phyloP scores from a whole-genome alignment of 1,284 basidiomycete genomes.

The Phellopilus nigrolimitatus region DNA sequence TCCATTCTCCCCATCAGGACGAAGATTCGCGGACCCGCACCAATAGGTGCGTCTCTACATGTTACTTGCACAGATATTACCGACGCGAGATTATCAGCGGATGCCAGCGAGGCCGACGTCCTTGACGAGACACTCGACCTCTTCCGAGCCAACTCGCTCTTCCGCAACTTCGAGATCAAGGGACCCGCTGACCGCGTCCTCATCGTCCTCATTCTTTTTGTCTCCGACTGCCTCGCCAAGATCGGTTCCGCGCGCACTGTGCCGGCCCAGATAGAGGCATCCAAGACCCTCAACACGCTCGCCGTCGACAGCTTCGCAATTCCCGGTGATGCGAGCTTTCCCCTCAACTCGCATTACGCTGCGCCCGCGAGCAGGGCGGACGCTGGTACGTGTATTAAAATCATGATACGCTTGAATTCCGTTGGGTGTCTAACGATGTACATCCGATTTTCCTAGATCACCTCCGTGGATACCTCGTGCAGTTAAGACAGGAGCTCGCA shows the following conservation, averaged over 20 bases:
- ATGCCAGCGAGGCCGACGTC: conserved; percentile 80
- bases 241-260: conserved; percentile 64
- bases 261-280: conserved; percentile 80
- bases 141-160: conserved; percentile 98
- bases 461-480: conserved; percentile 86
- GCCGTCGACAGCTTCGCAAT: conserved; percentile 91
- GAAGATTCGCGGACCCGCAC: conserved; percentile 88
- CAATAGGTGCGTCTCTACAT: conserved; percentile 52
- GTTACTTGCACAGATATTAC: conserved; percentile 15
- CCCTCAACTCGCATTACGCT: conserved; percentile 90
- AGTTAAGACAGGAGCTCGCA: conserved; percentile 90
- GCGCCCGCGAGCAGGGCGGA: conserved; percentile 75
- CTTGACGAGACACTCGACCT: conserved; percentile 96
- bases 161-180: conserved; percentile 99
- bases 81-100: conserved; percentile 44
- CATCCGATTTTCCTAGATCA: conserved; percentile 50
- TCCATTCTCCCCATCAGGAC: conserved; percentile 89
- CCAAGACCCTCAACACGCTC: conserved; percentile 85
- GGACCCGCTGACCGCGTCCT: conserved; percentile 93
- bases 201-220: conserved; percentile 97
- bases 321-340: conserved; percentile 95
- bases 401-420: not conserved
- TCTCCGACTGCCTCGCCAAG: conserved; percentile 95
- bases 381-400: conserved; percentile 58
- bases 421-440: not conserved